Conservation (phyloP, 495 filamentous ascomycete species). For the Tetracladium marchalianum region DNA sequence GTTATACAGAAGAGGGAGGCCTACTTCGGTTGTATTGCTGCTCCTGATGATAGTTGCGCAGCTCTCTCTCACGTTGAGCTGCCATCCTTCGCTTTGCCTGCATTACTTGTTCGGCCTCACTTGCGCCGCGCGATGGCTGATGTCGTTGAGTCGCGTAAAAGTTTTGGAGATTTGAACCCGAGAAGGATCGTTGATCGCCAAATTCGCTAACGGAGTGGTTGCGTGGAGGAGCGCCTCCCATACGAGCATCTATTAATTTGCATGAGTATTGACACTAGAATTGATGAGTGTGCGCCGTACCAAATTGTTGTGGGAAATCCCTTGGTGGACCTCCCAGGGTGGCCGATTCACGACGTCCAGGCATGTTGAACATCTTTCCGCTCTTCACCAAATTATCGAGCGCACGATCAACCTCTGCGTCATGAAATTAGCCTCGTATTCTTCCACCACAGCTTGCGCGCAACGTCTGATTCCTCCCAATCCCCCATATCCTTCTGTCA, state of each 20-base stretch:
- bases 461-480: not conserved
- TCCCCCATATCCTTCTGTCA: not conserved
- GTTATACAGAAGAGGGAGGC: conserved; percentile 51
- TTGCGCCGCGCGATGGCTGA: conserved; percentile 61
- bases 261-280: conserved; percentile 4
- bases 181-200: conserved; percentile 55
- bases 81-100: conserved; percentile 98
- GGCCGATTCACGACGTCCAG: conserved; percentile 78
- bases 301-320: conserved; percentile 43
- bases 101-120: conserved; percentile 96
- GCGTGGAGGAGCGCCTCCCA: conserved; percentile 50
- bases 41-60: conserved; percentile 99
- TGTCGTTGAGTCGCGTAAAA: conserved; percentile 93
- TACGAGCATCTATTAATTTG: conserved; percentile 34
- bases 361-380: conserved; percentile 74
- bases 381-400: conserved; percentile 93
- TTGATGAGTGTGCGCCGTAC: conserved; percentile 22
- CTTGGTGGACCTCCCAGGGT: conserved; percentile 50
- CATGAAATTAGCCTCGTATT: conserved; percentile 8
- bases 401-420: conserved; percentile 89
- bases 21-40: conserved; percentile 99
- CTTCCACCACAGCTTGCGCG: not conserved
- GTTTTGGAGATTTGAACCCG: conserved; percentile 74
- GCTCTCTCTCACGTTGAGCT: conserved; percentile 95
- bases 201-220: conserved; percentile 86